These are phyloP conservation scores for Curvularia sp. DNA, from an alignment of 2,329 filamentous ascomycete species.

Conservation along the genomic window DNA sequence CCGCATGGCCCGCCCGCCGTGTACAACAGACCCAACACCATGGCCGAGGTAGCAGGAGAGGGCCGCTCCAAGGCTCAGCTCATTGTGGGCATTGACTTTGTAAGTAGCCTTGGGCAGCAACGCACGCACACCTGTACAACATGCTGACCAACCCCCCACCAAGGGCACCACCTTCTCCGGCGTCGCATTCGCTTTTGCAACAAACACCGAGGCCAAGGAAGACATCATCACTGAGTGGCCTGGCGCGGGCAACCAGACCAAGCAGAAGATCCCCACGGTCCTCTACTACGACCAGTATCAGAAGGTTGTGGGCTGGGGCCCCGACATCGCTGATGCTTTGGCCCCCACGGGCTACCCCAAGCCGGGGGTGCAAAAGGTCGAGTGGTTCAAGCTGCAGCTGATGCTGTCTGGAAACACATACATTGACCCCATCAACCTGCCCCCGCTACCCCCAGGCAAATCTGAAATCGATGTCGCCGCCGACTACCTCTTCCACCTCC, in stretches of 20 bases:
- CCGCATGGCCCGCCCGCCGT: slow-evolving; percentile 42
- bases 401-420: slow-evolving; percentile 99
- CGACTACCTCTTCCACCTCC: slow-evolving; percentile 97
- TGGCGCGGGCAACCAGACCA: slow-evolving; percentile 94
- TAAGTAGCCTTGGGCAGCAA: slow-evolving; percentile 56
- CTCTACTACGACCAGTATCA: slow-evolving; percentile 99
- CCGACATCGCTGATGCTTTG: slow-evolving; percentile 95
- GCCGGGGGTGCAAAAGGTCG: slow-evolving; percentile 96
- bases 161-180: slow-evolving; percentile 97
- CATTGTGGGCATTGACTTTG: slow-evolving; percentile 99
- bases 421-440: slow-evolving; percentile 98
- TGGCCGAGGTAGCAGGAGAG: slow-evolving; percentile 80
- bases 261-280: slow-evolving; percentile 99
- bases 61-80: slow-evolving; percentile 93
- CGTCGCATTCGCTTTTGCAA: slow-evolving; percentile 90
- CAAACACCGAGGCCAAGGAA: slow-evolving; percentile 96
- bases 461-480: slow-evolving; percentile 99
- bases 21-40: slow-evolving; percentile 44
- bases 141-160: slow-evolving; percentile 22
- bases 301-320: slow-evolving; percentile 99
- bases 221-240: slow-evolving; percentile 99
- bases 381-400: slow-evolving; percentile 99
- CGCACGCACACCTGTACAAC: slow-evolving; percentile 13
- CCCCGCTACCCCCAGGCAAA: slow-evolving; percentile 94
- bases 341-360: slow-evolving; percentile 98